These are phyloP conservation scores for Chaetoceros tenuissimus DNA, from an alignment of 108 stramenopile genomes.

Conservation along the genomic window DNA sequence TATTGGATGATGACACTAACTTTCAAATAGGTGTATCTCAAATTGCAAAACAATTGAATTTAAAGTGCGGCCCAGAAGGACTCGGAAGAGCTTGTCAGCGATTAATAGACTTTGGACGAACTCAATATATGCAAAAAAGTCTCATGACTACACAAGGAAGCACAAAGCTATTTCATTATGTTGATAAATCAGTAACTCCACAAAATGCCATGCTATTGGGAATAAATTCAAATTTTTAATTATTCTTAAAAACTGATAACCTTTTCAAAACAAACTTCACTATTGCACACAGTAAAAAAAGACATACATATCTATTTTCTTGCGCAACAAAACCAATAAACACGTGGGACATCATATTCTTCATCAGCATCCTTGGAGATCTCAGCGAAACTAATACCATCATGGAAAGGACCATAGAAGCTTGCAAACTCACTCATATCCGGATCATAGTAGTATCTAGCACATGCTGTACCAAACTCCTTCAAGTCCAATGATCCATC, in stretches of 20 bases:
- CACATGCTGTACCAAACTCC: too few species aligned
- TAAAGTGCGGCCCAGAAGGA: constrained; percentile 62
- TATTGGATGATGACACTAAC: neutral
- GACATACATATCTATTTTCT: too few species aligned
- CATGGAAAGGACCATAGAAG: too few species aligned
- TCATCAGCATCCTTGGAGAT: too few species aligned
- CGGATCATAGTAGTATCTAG: too few species aligned
- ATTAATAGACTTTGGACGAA: constrained; percentile 67
- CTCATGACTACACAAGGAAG: constrained; percentile 16
- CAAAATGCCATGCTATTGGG: constrained; percentile 65
- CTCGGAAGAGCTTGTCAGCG: constrained; percentile 79
- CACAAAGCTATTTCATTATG: constrained; percentile 47
- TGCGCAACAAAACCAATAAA: too few species aligned
- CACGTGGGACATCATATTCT: too few species aligned
- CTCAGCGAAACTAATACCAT: too few species aligned
- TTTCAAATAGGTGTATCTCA: neutral
- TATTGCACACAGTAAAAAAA: too few species aligned
- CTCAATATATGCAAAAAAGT: constrained; percentile 41
- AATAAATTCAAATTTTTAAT: neutral
- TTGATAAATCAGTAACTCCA: constrained; percentile 50
- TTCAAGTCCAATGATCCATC: too few species aligned
- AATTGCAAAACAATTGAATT: constrained; percentile 33
- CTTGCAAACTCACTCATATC: too few species aligned
- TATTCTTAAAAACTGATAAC: neutral
- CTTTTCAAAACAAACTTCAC: too few species aligned